These are phyloP conservation scores for Zoysia pacifica DNA, from an alignment of 176 grass and related monocot species.

Conservation along the genomic window DNA sequence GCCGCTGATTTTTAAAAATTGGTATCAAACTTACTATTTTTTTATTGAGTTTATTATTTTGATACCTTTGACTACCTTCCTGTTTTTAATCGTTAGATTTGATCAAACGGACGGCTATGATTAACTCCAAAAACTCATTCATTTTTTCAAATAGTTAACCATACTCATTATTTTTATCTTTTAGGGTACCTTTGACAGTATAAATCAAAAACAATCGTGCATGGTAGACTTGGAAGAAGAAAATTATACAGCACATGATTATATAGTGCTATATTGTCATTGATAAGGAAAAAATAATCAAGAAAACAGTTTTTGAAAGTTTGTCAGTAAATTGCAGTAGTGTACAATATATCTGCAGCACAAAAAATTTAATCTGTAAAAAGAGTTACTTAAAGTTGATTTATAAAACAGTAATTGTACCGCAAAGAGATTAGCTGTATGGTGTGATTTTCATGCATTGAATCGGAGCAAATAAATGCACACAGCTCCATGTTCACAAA, in stretches of 20 bases:
- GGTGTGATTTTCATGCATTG: constrained; percentile 48
- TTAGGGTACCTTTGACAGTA: not conserved
- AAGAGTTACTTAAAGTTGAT: no score
- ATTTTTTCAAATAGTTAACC: not conserved
- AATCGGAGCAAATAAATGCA: constrained; percentile 51
- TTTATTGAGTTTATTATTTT: no score
- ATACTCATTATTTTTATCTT: no score
- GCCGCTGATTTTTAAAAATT: no score
- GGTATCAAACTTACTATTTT: no score
- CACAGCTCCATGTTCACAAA: constrained; percentile 23
- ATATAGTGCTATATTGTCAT: not conserved
- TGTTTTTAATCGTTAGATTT: no score
- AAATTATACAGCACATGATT: not conserved
- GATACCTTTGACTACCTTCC: no score
- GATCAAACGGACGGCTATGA: no score
- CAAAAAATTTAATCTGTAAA: not conserved
- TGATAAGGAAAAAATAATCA: not conserved
- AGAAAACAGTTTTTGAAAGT: not conserved
- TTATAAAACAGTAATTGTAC: not conserved
- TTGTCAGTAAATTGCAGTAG: not conserved
- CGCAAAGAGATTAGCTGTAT: constrained; percentile 28
- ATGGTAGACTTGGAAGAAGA: not conserved
- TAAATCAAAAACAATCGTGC: not conserved
- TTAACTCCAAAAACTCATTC: no score
- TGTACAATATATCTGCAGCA: not conserved